phyloP scores from a whole-genome alignment of 2,329 filamentous ascomycete species.

The Macrophomina phaseolina region DNA sequence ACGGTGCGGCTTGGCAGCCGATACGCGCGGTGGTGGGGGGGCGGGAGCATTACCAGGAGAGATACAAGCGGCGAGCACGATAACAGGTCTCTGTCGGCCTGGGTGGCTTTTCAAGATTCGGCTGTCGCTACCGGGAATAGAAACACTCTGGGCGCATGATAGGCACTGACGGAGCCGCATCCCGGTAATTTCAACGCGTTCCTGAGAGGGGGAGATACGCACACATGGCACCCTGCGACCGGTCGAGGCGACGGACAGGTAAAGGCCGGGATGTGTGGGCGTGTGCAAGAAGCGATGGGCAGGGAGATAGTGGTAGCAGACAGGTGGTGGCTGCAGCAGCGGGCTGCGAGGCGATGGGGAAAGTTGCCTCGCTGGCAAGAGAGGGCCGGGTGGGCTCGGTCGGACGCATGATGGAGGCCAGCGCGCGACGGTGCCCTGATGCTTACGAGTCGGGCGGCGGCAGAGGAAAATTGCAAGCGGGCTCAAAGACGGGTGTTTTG shows the following conservation, averaged over 20 bases:
- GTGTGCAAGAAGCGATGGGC: background rate
- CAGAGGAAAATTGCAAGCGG: background rate
- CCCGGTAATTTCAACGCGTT: background rate
- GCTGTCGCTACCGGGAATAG: conserved; percentile 2
- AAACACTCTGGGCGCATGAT: conserved; percentile 6
- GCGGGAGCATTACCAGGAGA: background rate
- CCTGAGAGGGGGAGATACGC: no score
- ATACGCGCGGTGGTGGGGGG: background rate
- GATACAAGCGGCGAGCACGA: background rate
- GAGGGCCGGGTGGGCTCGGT: background rate
- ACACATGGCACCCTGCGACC: background rate
- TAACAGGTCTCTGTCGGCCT: background rate
- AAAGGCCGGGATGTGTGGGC: background rate
- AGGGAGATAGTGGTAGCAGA: background rate
- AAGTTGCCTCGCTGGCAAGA: background rate
- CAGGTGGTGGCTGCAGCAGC: background rate
- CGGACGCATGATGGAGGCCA: background rate
- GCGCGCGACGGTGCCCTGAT: conserved; percentile 21
- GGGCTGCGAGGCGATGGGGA: conserved; percentile 12
- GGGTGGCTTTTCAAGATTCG: background rate
- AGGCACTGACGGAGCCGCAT: background rate
- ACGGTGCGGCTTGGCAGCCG: conserved; percentile 23
- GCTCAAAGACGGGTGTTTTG: conserved; percentile 18
- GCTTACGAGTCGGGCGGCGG: conserved; percentile 18
- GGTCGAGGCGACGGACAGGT: background rate